These are phyloP conservation scores for Peterozyma toletana DNA, from an alignment of 805 yeast genomes.

Conservation along the genomic window DNA sequence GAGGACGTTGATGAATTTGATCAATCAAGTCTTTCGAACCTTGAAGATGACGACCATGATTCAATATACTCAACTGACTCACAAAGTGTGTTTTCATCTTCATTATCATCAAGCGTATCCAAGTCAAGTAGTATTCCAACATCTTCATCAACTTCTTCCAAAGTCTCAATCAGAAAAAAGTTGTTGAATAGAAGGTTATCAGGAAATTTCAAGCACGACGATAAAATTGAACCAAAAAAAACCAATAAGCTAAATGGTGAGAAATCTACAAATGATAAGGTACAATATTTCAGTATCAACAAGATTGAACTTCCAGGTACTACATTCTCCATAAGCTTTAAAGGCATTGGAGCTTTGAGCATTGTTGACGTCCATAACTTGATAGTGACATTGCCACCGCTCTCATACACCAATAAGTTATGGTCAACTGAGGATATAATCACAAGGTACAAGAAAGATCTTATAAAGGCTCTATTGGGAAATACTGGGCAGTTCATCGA, in stretches of 20 bases:
- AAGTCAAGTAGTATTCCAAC: background rate
- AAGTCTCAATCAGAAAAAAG: background rate
- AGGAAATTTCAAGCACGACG: background rate
- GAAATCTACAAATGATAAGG: background rate
- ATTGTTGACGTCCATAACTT: slow-evolving; percentile 74
- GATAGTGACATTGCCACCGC: slow-evolving; percentile 54
- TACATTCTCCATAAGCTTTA: slow-evolving; percentile 60
- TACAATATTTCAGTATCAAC: background rate
- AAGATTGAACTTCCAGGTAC: background rate
- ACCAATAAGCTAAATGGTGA: background rate
- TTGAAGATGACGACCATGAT: background rate
- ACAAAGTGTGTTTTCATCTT: background rate
- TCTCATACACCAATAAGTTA: slow-evolving; percentile 51
- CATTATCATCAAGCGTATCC: background rate
- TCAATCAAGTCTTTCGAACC: background rate
- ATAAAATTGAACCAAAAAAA: background rate
- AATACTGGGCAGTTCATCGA: slow-evolving; percentile 76
- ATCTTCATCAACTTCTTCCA: background rate
- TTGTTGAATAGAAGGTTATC: background rate
- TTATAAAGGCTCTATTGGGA: slow-evolving; percentile 45
- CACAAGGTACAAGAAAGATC: slow-evolving; percentile 49
- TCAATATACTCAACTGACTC: background rate
- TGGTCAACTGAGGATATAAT: slow-evolving; percentile 73
- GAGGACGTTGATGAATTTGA: background rate
- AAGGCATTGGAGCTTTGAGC: slow-evolving; percentile 64